Conservation (phyloP, 2,329 filamentous ascomycete species). For the Trichoderma pleuroti region DNA sequence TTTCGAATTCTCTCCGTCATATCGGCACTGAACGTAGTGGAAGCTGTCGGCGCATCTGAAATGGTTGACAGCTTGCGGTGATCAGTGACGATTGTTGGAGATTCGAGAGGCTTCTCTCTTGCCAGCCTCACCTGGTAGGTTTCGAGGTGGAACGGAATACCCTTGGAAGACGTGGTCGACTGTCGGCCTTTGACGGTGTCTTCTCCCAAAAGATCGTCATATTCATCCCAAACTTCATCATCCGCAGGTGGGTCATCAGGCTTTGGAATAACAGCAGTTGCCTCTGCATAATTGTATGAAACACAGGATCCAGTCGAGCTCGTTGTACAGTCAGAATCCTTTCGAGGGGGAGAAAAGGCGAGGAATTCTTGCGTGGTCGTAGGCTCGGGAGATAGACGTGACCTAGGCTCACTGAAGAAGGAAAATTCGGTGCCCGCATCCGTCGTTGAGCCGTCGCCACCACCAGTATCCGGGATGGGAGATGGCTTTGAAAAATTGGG, state of each 20-base stretch:
- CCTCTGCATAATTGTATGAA: slow-evolving; percentile 52
- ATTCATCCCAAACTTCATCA: slow-evolving; percentile 93
- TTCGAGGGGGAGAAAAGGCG: slow-evolving; percentile 65
- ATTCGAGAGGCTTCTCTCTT: slow-evolving; percentile 42
- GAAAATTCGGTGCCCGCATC: slow-evolving; percentile 32
- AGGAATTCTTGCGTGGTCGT: slow-evolving; percentile 61
- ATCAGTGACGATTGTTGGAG: slow-evolving; percentile 43
- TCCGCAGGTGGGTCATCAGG: slow-evolving; percentile 63
- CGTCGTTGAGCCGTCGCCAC: slow-evolving; percentile 35
- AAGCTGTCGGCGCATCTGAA: slow-evolving; percentile 39
- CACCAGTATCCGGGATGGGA: slow-evolving; percentile 35
- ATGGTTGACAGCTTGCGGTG: slow-evolving; percentile 31
- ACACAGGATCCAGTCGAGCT: slow-evolving; percentile 64
- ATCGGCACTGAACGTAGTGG: slow-evolving; percentile 53
- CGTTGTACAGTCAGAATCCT: slow-evolving; percentile 62
- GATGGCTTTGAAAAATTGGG: slow-evolving; percentile 43
- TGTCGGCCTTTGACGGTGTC: slow-evolving; percentile 43
- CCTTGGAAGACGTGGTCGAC: slow-evolving; percentile 55
- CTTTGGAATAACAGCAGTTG: slow-evolving; percentile 63
- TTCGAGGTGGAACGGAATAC: slow-evolving; percentile 55
- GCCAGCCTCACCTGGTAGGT: slow-evolving; percentile 40
- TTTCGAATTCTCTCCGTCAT: slow-evolving; percentile 52
- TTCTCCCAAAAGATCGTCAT: slow-evolving; percentile 80
- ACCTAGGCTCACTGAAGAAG: slow-evolving; percentile 31
- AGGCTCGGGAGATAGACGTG: slow-evolving; percentile 31